A percentile compares a stretch with the other conserved stretches of the same genome.
Evolutionary conservation across 768 basidiomycete species (phyloP).

Genomic region (Rubroboletus satanas): DNA sequence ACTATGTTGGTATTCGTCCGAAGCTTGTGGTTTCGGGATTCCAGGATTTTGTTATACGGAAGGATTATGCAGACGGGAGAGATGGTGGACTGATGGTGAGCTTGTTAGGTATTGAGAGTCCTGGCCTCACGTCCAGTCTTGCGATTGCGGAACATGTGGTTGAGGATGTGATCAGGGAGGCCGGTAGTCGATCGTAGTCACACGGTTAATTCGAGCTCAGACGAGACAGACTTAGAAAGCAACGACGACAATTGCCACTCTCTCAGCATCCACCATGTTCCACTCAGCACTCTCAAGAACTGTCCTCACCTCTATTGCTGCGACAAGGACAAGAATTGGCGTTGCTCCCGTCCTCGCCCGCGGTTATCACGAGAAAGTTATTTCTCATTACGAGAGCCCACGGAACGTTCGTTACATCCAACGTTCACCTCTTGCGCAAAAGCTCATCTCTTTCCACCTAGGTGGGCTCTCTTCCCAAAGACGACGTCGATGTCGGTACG

Average conservation of each 20-base stretch:
- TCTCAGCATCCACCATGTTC: slow-evolving; percentile 56
- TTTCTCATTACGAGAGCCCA: slow-evolving; percentile 95
- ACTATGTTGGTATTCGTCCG: slow-evolving; percentile 84
- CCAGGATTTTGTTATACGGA: slow-evolving; percentile 77
- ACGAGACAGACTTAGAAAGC: slow-evolving; percentile 5
- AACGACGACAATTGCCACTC: slow-evolving; percentile 9
- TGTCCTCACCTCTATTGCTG: slow-evolving; percentile 42
- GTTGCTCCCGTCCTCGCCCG: slow-evolving; percentile 56
- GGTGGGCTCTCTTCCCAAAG: slow-evolving; percentile 96
- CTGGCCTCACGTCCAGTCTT: slow-evolving; percentile 83
- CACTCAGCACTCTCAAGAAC: slow-evolving; percentile 56
- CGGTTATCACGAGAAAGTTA: slow-evolving; percentile 93
- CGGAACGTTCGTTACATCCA: slow-evolving; percentile 72
- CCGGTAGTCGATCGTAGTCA: not conserved
- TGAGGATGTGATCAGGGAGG: slow-evolving; percentile 41
- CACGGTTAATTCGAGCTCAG: slow-evolving; percentile 24
- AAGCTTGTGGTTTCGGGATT: slow-evolving; percentile 84
- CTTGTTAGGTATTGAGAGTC: slow-evolving; percentile 87
- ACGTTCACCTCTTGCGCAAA: slow-evolving; percentile 38
- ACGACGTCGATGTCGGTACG: slow-evolving; percentile 88
- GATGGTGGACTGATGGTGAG: slow-evolving; percentile 58
- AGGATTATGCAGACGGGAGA: slow-evolving; percentile 51
- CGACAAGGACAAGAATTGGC: slow-evolving; percentile 39
- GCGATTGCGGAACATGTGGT: slow-evolving; percentile 85
- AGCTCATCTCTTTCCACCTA: slow-evolving; percentile 51